These are phyloP conservation scores for Alternaria arborescens DNA, from an alignment of 2,329 filamentous ascomycete species.

Conservation along the genomic window DNA sequence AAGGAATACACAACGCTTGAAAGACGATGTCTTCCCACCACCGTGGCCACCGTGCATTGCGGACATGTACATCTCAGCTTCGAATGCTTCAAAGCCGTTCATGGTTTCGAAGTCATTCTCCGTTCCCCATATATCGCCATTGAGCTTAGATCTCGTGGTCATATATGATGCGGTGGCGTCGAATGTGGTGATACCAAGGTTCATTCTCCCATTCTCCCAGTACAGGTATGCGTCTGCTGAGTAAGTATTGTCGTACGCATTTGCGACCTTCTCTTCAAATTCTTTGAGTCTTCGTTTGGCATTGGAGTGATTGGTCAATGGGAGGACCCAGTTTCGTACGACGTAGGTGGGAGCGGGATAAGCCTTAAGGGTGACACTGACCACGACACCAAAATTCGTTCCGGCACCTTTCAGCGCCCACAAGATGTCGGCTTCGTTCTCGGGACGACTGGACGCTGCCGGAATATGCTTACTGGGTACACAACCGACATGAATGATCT, in stretches of 20 bases:
- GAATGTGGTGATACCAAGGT: slow-evolving; percentile 63
- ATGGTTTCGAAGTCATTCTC: slow-evolving; percentile 49
- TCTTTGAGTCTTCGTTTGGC: slow-evolving; percentile 49
- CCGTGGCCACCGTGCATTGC: slow-evolving; percentile 67
- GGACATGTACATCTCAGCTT: slow-evolving; percentile 68
- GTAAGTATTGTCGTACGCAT: slow-evolving; percentile 51
- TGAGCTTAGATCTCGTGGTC: neutral
- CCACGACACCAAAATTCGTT: slow-evolving; percentile 66
- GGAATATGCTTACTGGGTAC: slow-evolving; percentile 60
- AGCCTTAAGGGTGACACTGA: slow-evolving; percentile 63
- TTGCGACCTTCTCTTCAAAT: slow-evolving; percentile 54
- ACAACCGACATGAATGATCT: slow-evolving; percentile 61
- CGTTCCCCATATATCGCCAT: slow-evolving; percentile 36
- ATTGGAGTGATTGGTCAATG: slow-evolving; percentile 39
- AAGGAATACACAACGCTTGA: slow-evolving; percentile 71
- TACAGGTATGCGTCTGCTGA: slow-evolving; percentile 68
- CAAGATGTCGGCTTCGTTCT: slow-evolving; percentile 62
- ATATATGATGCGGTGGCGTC: slow-evolving; percentile 40
- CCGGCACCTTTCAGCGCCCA: slow-evolving; percentile 69
- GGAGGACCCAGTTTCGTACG: slow-evolving; percentile 38
- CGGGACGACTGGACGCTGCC: slow-evolving; percentile 51
- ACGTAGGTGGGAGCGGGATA: slow-evolving; percentile 54
- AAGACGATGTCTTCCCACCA: slow-evolving; percentile 67
- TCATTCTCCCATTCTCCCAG: slow-evolving; percentile 55
- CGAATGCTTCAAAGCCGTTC: slow-evolving; percentile 63